phyloP scores from a whole-genome alignment of 208 protist species.

The Trypanosoma melophagium region DNA sequence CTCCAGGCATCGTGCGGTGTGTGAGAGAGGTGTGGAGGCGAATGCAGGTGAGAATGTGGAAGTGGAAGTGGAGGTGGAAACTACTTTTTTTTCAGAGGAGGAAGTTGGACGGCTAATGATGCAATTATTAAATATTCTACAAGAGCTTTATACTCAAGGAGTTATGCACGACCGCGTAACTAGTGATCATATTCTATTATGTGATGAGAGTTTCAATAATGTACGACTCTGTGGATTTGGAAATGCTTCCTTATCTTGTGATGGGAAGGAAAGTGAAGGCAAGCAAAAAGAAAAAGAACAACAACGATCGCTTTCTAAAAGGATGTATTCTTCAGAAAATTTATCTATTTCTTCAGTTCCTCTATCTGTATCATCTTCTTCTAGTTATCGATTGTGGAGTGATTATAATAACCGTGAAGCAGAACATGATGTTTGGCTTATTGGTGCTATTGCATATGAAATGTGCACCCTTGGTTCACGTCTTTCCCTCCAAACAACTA shows the following conservation, averaged over 20 bases:
- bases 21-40: neutral
- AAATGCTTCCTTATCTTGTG: neutral
- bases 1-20: neutral
- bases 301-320: neutral
- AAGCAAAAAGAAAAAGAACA: neutral
- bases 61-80: neutral
- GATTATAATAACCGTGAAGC: neutral
- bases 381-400: neutral
- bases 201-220: neutral
- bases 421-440: constrained; percentile 1
- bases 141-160: neutral
- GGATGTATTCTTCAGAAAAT: no score
- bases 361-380: neutral
- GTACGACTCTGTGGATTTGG: constrained; percentile 3
- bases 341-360: neutral
- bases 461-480: constrained; percentile 10
- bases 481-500: neutral
- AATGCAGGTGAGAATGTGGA: neutral
- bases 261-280: neutral
- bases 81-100: neutral
- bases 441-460: constrained; percentile 13
- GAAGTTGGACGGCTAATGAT: neutral
- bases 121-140: neutral
- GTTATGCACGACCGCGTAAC: neutral
- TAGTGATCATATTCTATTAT: constrained; percentile 7